Evolutionary conservation across 2,329 filamentous ascomycete species (phyloP).

Genomic region (Ophiostoma triangulosporum): DNA sequence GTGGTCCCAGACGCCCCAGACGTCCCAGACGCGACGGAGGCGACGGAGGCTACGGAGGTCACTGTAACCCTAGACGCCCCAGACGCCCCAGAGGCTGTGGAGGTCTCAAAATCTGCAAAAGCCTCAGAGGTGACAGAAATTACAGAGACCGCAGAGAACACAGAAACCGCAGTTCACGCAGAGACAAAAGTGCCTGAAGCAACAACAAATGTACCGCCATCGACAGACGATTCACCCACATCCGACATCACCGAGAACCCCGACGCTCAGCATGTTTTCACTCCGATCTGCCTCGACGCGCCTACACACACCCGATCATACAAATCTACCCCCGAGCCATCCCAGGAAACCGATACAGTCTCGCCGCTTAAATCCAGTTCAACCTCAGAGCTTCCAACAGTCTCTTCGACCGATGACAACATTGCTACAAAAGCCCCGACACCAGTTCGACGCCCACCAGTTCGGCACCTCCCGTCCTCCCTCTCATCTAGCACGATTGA

Average conservation of each 20-base stretch:
- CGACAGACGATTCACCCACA: not conserved
- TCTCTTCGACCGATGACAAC: not conserved
- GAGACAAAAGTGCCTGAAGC: not conserved
- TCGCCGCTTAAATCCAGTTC: not conserved
- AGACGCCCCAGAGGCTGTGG: too few species aligned
- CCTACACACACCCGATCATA: not conserved
- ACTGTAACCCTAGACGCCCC: too few species aligned
- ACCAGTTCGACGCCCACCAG: constrained; percentile 3
- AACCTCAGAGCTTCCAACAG: not conserved
- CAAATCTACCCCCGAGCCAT: not conserved
- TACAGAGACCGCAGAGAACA: not conserved
- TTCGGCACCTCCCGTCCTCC: constrained; percentile 11
- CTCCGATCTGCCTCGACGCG: not conserved
- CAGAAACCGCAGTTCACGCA: not conserved
- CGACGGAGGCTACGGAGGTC: too few species aligned
- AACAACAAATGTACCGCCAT: not conserved
- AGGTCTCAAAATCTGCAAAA: not conserved
- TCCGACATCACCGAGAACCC: not conserved
- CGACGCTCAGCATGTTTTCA: not conserved
- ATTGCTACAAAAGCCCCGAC: not conserved
- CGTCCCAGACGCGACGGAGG: too few species aligned
- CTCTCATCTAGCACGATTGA: constrained; percentile 28
- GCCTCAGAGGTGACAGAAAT: too few species aligned
- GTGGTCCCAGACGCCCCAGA: too few species aligned
- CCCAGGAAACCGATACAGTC: not conserved